Evolutionary conservation across 192 early-diverging fungal genomes (phyloP), one percentile per base, ranked within the genome.

Genomic region (Coemansia reversa): DNA sequence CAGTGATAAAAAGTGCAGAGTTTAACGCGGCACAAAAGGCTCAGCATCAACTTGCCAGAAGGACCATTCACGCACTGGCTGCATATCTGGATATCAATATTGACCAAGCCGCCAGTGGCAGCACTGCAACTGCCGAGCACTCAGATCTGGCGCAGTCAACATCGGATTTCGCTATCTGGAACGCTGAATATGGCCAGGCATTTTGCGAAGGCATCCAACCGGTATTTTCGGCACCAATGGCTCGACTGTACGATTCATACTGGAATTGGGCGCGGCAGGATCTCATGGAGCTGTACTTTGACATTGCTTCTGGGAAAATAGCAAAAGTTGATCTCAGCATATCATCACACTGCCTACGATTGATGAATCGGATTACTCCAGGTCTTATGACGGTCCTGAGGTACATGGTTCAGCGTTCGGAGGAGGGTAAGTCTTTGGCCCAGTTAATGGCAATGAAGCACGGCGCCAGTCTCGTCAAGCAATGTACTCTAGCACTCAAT

Each of bases 181-280:
- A 83, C 39, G 84, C 79, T 45, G 95, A 95, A 78, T 90, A 93
- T 66, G 94, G 94, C 58, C 90, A 91, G 30, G 76, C 83, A 51
- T 97, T 93, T 79, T 85, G 86, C 48, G 87, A 92, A 45, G 92
- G 90, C 47, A 94, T 97, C 76, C 83, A 84, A 39, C 93, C 93
- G 9, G 39, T 78, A 3, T 97, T 97, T 69, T 87, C 83, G 35
- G 72, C 78, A 23, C 81, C 84, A 56, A 97, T 91, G 82, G 92
- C 88, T 35, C 91, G 95, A 49, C 83, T 66, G 3, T 97, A 90
- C 70, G 92, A 97, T 68, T 97, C 95, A 23, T 90, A 87, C 87
- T 97, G 95, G 95, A 97, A 97, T 83, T 97, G 95, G 95, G 84
- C 93, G 29, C 72, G 56, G 55, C 77, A 73, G 64, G 81, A 56